Conservation (phyloP, 805 yeast genomes). For the Candida rishiriensis region DNA sequence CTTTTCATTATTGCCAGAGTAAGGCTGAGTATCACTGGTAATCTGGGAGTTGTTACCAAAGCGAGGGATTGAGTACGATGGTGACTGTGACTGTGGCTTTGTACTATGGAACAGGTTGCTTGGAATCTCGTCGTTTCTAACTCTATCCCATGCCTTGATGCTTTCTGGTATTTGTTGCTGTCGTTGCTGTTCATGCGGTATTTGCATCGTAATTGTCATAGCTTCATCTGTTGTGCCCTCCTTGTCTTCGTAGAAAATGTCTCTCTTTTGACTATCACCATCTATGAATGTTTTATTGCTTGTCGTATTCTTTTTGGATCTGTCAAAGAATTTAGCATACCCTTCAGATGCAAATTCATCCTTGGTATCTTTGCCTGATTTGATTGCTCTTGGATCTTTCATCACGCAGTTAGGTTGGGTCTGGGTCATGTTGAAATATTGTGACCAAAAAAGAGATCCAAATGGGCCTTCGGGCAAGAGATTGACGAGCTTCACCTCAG, state of each 20-base stretch:
- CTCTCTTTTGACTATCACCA: not conserved
- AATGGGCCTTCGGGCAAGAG: constrained; percentile 25
- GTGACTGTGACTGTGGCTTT: no score
- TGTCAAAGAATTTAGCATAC: constrained; percentile 1
- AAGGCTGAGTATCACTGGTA: no score
- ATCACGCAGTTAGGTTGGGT: constrained; percentile 48
- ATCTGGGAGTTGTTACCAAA: no score
- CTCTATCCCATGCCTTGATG: constrained; percentile 18
- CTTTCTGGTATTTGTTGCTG: constrained; percentile 1
- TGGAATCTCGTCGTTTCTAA: constrained; percentile 7
- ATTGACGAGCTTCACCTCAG: constrained; percentile 16
- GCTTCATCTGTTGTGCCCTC: constrained; percentile 5
- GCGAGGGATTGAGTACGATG: no score
- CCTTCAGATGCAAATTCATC: not conserved
- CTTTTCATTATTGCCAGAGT: no score
- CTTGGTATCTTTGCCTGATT: not conserved
- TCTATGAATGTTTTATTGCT: not conserved
- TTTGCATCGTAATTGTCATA: not conserved
- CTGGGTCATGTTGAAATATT: constrained; percentile 49
- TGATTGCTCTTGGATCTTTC: constrained; percentile 46
- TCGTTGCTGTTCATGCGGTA: not conserved
- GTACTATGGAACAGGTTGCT: no score
- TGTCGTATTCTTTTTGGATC: constrained; percentile 1
- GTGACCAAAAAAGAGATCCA: constrained; percentile 36
- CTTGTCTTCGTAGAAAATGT: not conserved